Evolutionary conservation across 1,139 yeast species (phyloP).

Genomic region (Pichia sp.): DNA sequence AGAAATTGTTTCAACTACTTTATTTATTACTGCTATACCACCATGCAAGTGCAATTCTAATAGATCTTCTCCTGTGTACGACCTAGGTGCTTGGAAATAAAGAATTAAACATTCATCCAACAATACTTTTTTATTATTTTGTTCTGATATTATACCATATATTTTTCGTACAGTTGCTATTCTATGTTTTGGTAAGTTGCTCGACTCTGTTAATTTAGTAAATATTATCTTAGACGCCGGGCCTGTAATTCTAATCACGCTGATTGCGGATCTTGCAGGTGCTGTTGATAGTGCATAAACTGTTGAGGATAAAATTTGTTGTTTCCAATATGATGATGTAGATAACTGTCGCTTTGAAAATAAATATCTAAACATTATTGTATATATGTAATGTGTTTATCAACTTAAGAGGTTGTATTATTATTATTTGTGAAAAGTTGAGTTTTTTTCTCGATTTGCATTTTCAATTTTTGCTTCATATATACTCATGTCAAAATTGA

Average conservation of each 20-base stretch:
- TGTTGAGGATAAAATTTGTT: conserved; percentile 34
- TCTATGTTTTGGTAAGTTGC: conserved; percentile 42
- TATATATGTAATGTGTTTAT: neutral
- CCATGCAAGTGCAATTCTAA: conserved; percentile 90
- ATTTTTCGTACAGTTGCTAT: conserved; percentile 51
- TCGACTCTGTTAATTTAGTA: conserved; percentile 39
- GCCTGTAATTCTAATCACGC: conserved; percentile 80
- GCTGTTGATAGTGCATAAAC: conserved; percentile 88
- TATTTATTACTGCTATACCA: conserved; percentile 74
- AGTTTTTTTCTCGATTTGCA: neutral
- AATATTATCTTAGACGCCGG: conserved; percentile 46
- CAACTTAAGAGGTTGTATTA: too few species aligned
- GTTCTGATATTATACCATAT: conserved; percentile 25
- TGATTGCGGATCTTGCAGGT: conserved; percentile 77
- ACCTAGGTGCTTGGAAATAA: conserved; percentile 65
- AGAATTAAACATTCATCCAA: conserved; percentile 74
- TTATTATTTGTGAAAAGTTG: too few species aligned
- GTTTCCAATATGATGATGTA: neutral
- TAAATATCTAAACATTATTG: neutral
- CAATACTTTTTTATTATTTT: conserved; percentile 32
- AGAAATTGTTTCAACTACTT: conserved; percentile 61
- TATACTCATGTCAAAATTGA: neutral
- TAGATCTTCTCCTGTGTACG: conserved; percentile 90
- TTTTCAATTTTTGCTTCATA: neutral
- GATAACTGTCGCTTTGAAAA: neutral